phyloP scores from a whole-genome alignment of 345 rosid species.

The Populus davidiana region DNA sequence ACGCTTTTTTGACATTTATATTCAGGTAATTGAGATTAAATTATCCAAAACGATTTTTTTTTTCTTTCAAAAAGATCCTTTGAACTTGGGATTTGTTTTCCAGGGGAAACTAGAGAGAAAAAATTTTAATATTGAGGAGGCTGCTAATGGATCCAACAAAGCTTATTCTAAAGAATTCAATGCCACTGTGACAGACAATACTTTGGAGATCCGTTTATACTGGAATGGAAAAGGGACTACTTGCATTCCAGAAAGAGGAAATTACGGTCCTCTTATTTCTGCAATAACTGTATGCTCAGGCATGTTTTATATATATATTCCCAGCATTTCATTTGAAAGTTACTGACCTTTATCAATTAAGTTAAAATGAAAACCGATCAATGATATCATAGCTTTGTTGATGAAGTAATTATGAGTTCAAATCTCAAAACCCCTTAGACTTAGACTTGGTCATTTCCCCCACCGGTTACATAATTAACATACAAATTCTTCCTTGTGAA shows the following conservation, averaged over 20 bases:
- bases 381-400: too few species aligned
- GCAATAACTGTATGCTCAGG: conserved; percentile 52
- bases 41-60: too few species aligned
- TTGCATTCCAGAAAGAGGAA: conserved; percentile 37
- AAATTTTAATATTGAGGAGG: not conserved
- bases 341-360: too few species aligned
- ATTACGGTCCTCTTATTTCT: conserved; percentile 63
- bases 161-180: not conserved
- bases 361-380: too few species aligned
- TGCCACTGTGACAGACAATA: conserved; percentile 30
- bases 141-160: not conserved
- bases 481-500: too few species aligned
- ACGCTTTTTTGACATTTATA: conserved; percentile 1
- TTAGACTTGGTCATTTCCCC: too few species aligned
- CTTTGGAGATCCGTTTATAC: conserved; percentile 50
- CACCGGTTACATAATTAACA: too few species aligned
- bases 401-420: too few species aligned
- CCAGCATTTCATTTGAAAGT: too few species aligned
- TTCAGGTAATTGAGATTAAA: not conserved
- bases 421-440: too few species aligned
- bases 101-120: not conserved
- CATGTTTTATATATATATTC: conserved; percentile 31
- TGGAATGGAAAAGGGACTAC: conserved; percentile 72
- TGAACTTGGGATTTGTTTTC: not conserved
- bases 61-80: not conserved